Conservation (phyloP, 2,329 filamentous ascomycete genomes). For the Alternaria gaisen region DNA sequence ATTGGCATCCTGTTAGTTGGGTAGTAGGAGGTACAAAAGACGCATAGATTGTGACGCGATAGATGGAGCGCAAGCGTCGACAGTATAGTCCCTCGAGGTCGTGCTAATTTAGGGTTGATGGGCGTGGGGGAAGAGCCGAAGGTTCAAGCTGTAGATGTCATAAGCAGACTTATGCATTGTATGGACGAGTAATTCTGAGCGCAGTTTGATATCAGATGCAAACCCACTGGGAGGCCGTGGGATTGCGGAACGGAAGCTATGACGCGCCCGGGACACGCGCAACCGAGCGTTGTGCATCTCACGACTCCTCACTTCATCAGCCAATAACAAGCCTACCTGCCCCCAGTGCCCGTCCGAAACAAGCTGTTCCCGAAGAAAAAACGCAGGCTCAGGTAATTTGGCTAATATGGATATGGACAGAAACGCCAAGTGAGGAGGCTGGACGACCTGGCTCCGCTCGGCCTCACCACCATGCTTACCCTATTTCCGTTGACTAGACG, state of each 20-base stretch:
- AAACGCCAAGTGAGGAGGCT: constrained; percentile 44
- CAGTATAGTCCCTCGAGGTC: background rate
- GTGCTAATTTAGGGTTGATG: background rate
- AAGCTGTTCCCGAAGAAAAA: constrained; percentile 40
- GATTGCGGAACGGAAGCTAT: constrained; percentile 24
- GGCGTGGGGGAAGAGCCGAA: background rate
- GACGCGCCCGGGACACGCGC: constrained; percentile 19
- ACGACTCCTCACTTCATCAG: constrained; percentile 34
- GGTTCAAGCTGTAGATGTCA: background rate
- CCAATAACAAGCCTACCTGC: constrained; percentile 41
- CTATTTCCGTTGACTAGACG: constrained; percentile 6
- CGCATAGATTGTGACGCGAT: background rate
- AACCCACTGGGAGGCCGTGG: background rate
- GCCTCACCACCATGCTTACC: constrained; percentile 5
- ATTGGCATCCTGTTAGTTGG: constrained; percentile 37
- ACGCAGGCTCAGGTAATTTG: constrained; percentile 44
- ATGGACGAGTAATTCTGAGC: background rate
- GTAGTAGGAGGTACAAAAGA: constrained; percentile 11
- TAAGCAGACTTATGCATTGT: background rate
- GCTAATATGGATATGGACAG: constrained; percentile 45
- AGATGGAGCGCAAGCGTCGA: background rate
- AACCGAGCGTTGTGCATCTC: constrained; percentile 29
- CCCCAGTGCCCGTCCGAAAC: constrained; percentile 33
- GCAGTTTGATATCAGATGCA: background rate
- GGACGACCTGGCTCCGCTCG: constrained; percentile 22